phyloP scores from a whole-genome alignment of 2,329 filamentous ascomycete species.

The Fusarium napiforme region DNA sequence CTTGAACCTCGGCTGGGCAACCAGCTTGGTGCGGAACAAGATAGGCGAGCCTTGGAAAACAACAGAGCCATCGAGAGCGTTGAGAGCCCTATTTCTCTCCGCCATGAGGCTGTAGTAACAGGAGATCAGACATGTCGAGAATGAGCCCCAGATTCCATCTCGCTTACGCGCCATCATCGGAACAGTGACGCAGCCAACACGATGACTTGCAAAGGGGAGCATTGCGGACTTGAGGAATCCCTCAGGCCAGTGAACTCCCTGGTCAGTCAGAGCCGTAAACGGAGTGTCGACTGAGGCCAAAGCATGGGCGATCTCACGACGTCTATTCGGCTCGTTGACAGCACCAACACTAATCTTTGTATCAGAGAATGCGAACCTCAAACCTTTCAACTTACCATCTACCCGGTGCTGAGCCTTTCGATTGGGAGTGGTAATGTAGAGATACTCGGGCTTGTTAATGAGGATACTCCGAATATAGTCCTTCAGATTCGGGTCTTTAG shows the following conservation, averaged over 20 bases:
- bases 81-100: conserved; percentile 5
- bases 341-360: conserved; percentile 32
- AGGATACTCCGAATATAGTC: conserved; percentile 15
- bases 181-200: conserved; percentile 21
- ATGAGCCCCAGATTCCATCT: background rate
- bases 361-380: background rate
- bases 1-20: background rate
- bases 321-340: conserved; percentile 22
- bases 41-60: conserved; percentile 10
- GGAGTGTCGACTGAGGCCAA: background rate
- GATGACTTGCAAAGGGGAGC: conserved; percentile 5
- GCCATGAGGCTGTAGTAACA: conserved; percentile 6
- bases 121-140: conserved; percentile 12
- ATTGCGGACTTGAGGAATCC: conserved; percentile 16
- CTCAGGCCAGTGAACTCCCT: conserved; percentile 22
- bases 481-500: background rate
- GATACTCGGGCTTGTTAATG: background rate
- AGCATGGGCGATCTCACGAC: conserved; percentile 30
- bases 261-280: conserved; percentile 26
- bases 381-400: background rate
- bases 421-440: conserved; percentile 10
- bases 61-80: conserved; percentile 17
- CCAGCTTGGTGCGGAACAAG: conserved; percentile 6
- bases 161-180: conserved; percentile 5
- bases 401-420: background rate